phyloP scores from a whole-genome alignment of 2,329 filamentous ascomycete species.

The Clonostachys rosea region DNA sequence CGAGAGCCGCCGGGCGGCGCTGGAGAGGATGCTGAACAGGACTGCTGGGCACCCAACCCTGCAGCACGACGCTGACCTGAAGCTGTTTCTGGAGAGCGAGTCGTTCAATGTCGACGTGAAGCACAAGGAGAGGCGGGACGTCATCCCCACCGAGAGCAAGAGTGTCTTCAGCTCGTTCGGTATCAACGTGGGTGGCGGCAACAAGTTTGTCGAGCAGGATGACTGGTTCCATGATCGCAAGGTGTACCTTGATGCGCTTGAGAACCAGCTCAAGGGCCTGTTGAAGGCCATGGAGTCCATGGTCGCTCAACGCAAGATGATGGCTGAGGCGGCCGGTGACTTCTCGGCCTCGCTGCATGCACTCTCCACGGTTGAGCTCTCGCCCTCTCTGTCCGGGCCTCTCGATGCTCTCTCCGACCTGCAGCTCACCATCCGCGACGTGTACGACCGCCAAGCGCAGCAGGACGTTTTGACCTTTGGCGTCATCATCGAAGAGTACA shows the following conservation, averaged over 20 bases:
- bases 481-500: slow-evolving; percentile 97
- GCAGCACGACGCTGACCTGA: slow-evolving; percentile 89
- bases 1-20: slow-evolving; percentile 80
- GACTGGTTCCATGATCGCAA: slow-evolving; percentile 99
- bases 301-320: slow-evolving; percentile 84
- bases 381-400: slow-evolving; percentile 80
- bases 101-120: slow-evolving; percentile 95
- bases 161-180: slow-evolving; percentile 86
- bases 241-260: slow-evolving; percentile 89
- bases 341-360: slow-evolving; percentile 92
- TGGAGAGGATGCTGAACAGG: slow-evolving; percentile 98
- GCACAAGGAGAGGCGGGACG: slow-evolving; percentile 91
- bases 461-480: slow-evolving; percentile 95
- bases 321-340: slow-evolving; percentile 89
- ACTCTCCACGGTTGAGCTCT: slow-evolving; percentile 87
- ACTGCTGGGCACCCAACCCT: slow-evolving; percentile 83
- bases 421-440: slow-evolving; percentile 87
- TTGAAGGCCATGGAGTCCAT: slow-evolving; percentile 94
- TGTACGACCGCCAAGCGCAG: slow-evolving; percentile 95
- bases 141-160: slow-evolving; percentile 83
- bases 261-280: slow-evolving; percentile 84
- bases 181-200: slow-evolving; percentile 68
- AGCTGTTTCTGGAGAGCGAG: slow-evolving; percentile 95
- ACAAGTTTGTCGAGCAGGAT: slow-evolving; percentile 96
- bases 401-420: slow-evolving; percentile 89